Evolutionary conservation across 2,329 filamentous ascomycete species (phyloP), one percentile per base, ranked within the genome.

Genomic region (Diaporthe vexans): DNA sequence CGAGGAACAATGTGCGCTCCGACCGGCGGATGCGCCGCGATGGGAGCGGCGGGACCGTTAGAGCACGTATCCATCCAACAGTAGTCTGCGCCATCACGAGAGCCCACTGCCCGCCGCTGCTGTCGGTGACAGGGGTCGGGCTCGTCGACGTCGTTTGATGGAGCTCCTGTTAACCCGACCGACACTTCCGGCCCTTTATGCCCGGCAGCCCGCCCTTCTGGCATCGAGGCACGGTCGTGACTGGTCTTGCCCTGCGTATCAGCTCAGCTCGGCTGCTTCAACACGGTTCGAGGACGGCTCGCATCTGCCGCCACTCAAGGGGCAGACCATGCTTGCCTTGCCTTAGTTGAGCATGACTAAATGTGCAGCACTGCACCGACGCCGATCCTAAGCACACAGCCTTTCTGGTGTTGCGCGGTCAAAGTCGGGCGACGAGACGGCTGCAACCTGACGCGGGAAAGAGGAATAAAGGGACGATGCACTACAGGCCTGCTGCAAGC

Each of bases 391-490:
- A 68, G 63, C 48, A 68, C 63, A 68, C 63, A 68, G 48, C 63
- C 63, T 68, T 67, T 46, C 48, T 68, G 63, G 63, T 68, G 63
- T 68, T 29, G 63, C 63, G 63, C 63, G 63, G 33, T 68, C 63
- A 68, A 40, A 68, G 63, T 54, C 63, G 63, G 63, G 63, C 63
- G 63, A 68, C 63, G 48, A 68, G 48, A 68, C 63, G 63, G 63
- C 63, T 68, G 63, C 63, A 68, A 68, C 63, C 63, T 68, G 63
- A 68, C 48, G 63, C 63, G 63, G 63, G 63, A 68, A 54, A 29
- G 63, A 54, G 33, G 63, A 54, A 68, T 54, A 54, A 68, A 68
- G 48, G 52, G 63, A 68, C 48, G 63, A 68, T 52, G 48, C 63
- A 26, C 63, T 67, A 67, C 63, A 68, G 48, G 48, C 33, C 63